Percentiles rank a stretch among this genome's conserved stretches.
phyloP scores from a whole-genome alignment of 495 filamentous ascomycete species.

The Aspergillus hancockii region DNA sequence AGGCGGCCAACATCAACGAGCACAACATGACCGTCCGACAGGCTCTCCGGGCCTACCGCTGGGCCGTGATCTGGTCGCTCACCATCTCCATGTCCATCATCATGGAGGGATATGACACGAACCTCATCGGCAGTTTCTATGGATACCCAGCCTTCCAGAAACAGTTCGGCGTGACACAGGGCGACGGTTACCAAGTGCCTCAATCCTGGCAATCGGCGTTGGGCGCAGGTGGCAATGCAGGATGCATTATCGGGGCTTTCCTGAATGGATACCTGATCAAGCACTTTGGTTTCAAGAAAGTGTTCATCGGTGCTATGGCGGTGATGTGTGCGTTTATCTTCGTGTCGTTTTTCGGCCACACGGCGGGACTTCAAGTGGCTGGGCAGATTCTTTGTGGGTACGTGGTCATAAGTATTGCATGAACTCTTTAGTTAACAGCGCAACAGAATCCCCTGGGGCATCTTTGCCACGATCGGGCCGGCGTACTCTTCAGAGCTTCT shows the following conservation, averaged over 20 bases:
- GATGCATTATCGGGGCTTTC: conserved; percentile 32
- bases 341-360: conserved; percentile 67
- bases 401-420: conserved; percentile 2
- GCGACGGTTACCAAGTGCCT: conserved; percentile 56
- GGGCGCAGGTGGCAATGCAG: conserved; percentile 51
- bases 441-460: conserved; percentile 31
- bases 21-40: conserved; percentile 24
- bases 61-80: conserved; percentile 48
- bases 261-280: conserved; percentile 48
- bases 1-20: conserved; percentile 21
- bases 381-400: conserved; percentile 68
- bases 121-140: conserved; percentile 39
- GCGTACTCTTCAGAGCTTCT: conserved; percentile 55
- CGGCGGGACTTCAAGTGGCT: conserved; percentile 56
- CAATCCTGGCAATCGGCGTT: conserved; percentile 68
- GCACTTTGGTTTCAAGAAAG: conserved; percentile 48
- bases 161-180: conserved; percentile 57
- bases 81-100: conserved; percentile 44
- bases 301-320: conserved; percentile 58
- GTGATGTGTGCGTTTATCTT: conserved; percentile 59
- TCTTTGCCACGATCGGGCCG: conserved; percentile 54
- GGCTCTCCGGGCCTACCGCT: conserved; percentile 35
- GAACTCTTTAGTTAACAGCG: background rate
- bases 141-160: conserved; percentile 50
- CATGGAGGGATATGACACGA: conserved; percentile 53